These are phyloP conservation scores for Fusarium avenaceum DNA, from an alignment of 2,329 filamentous ascomycete species.

Conservation along the genomic window DNA sequence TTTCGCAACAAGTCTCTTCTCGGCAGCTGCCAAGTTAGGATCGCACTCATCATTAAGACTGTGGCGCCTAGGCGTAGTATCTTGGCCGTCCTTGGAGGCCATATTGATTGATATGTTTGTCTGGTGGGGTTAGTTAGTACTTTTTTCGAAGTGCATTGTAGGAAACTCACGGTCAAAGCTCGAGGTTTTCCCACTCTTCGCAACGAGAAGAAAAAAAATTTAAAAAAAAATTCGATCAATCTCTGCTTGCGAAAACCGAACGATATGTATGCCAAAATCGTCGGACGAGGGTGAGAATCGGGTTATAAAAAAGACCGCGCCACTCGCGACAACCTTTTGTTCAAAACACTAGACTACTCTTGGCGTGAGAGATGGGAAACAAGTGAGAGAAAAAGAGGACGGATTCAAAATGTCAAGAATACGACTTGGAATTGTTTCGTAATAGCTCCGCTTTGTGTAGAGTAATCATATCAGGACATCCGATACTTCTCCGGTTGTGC, in stretches of 20 bases:
- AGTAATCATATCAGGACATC: constrained; percentile 32
- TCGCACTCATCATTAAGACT: constrained; percentile 40
- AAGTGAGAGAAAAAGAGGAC: constrained; percentile 8
- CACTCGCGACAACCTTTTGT: constrained; percentile 27
- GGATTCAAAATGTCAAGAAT: neutral
- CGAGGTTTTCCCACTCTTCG: neutral
- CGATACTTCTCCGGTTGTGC: constrained; percentile 30
- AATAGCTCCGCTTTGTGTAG: constrained; percentile 32
- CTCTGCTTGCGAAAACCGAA: constrained; percentile 13
- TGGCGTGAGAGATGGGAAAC: constrained; percentile 16
- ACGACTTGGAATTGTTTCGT: constrained; percentile 7
- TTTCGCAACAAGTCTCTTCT: constrained; percentile 73
- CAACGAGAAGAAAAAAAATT: neutral
- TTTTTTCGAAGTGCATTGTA: neutral
- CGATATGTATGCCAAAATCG: constrained; percentile 15
- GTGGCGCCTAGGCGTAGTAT: constrained; percentile 31
- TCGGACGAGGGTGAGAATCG: constrained; percentile 2
- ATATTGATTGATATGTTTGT: constrained; percentile 19
- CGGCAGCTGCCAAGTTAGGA: constrained; percentile 45
- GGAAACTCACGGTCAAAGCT: constrained; percentile 11
- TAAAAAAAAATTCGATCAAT: neutral
- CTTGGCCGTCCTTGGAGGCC: constrained; percentile 24
- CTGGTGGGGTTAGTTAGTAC: neutral
- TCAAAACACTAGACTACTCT: constrained; percentile 37
- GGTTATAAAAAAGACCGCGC: constrained; percentile 26